Conservation (phyloP, 768 basidiomycete genomes). For the Amanita molliuscula region DNA sequence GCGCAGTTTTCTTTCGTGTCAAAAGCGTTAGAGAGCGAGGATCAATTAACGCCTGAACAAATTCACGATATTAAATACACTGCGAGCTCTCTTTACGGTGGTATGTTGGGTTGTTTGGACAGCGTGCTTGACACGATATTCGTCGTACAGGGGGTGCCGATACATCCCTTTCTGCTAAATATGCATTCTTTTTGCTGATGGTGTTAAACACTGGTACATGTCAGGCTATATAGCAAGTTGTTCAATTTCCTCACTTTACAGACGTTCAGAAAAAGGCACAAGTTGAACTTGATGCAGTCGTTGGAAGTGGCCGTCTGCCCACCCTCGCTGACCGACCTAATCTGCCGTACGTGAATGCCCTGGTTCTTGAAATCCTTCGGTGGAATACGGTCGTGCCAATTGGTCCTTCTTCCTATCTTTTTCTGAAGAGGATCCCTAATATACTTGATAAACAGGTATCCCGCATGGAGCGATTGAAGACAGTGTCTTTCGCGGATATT, state of each 20-base stretch:
- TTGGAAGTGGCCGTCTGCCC: slow-evolving; percentile 27
- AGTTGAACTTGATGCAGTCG: slow-evolving; percentile 36
- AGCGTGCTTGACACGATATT: background rate
- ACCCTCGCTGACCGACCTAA: slow-evolving; percentile 27
- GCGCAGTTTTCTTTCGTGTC: slow-evolving; percentile 32
- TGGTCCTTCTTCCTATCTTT: slow-evolving; percentile 14
- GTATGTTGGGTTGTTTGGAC: slow-evolving; percentile 14
- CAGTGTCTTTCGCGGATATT: slow-evolving; percentile 29
- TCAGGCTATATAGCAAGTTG: background rate
- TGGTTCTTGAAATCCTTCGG: slow-evolving; percentile 37
- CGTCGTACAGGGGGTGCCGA: slow-evolving; percentile 32
- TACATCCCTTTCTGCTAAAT: slow-evolving; percentile 28
- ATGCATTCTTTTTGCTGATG: slow-evolving; percentile 16
- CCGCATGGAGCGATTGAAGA: slow-evolving; percentile 38
- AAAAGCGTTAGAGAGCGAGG: slow-evolving; percentile 23
- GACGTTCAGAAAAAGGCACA: slow-evolving; percentile 44
- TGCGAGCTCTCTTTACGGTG: slow-evolving; percentile 27
- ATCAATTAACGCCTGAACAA: slow-evolving; percentile 19
- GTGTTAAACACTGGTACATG: background rate
- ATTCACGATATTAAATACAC: slow-evolving; percentile 29
- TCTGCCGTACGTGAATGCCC: slow-evolving; percentile 38
- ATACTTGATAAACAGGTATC: slow-evolving; percentile 19
- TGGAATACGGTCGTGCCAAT: slow-evolving; percentile 39
- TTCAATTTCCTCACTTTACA: slow-evolving; percentile 11
- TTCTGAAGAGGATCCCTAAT: too few relatives aligned